Evolutionary conservation across 2,329 filamentous ascomycete species (phyloP).

Genomic region (Torrubiella hemipterigena): DNA sequence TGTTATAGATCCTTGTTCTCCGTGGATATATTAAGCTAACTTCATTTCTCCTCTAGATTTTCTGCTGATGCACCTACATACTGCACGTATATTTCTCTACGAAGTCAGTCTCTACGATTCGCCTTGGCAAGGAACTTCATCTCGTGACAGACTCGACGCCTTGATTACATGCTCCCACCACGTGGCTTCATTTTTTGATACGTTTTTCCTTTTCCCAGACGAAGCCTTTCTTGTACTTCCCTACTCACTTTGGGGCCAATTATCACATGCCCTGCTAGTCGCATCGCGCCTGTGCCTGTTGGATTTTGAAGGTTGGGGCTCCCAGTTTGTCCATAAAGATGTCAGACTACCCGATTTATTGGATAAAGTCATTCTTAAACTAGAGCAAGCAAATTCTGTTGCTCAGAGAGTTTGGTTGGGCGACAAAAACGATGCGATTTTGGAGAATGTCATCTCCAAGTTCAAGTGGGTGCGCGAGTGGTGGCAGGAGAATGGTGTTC

Average conservation of each 20-base stretch:
- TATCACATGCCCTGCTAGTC: slow-evolving; percentile 3
- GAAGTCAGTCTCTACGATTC: slow-evolving; percentile 4
- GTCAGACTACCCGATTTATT: background rate
- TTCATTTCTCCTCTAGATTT: background rate
- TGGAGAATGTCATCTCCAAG: slow-evolving; percentile 1
- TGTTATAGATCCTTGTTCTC: too few relatives aligned
- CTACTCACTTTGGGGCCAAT: slow-evolving; percentile 4
- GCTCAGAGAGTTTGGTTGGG: slow-evolving; percentile 2
- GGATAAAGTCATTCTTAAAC: background rate
- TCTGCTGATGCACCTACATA: slow-evolving; percentile 1
- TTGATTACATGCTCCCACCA: slow-evolving; percentile 1
- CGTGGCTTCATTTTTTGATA: background rate
- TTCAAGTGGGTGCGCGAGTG: slow-evolving; percentile 4
- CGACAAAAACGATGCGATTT: slow-evolving; percentile 1
- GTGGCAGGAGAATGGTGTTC: slow-evolving; percentile 4
- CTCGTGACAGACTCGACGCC: background rate
- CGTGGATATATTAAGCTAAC: background rate
- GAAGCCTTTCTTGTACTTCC: slow-evolving; percentile 1
- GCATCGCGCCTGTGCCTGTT: slow-evolving; percentile 2
- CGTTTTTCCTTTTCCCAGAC: slow-evolving; percentile 1
- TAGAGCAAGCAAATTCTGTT: background rate
- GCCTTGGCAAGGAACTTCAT: slow-evolving; percentile 1
- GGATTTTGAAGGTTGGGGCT: slow-evolving; percentile 2
- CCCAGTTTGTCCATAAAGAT: slow-evolving; percentile 1
- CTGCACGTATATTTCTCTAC: slow-evolving; percentile 3